phyloP scores from a whole-genome alignment of 495 filamentous ascomycete genomes.

The Penicillium roqueforti region DNA sequence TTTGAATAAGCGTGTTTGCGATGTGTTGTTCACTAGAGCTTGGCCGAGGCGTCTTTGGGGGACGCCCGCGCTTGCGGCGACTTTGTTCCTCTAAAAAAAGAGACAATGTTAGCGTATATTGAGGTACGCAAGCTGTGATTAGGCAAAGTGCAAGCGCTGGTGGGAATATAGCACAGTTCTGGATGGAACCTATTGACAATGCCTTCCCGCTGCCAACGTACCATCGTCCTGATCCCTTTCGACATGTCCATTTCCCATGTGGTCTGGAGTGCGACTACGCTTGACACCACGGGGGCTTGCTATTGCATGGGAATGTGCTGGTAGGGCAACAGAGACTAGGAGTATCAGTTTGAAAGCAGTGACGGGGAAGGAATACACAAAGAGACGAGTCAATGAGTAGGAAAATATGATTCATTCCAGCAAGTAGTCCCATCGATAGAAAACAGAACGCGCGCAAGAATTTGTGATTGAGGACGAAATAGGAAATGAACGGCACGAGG shows the following conservation, averaged over 20 bases:
- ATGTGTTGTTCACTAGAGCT: constrained; percentile 47
- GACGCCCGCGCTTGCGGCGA: constrained; percentile 81
- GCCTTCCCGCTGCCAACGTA: constrained; percentile 51
- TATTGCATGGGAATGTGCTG: constrained; percentile 40
- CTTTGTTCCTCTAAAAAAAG: constrained; percentile 58
- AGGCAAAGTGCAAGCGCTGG: background rate
- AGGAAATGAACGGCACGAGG: constrained; percentile 13
- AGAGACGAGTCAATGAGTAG: background rate
- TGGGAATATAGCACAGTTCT: background rate
- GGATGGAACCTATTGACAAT: constrained; percentile 4
- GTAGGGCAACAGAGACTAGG: constrained; percentile 41
- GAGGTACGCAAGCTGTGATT: background rate
- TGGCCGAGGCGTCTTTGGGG: constrained; percentile 64
- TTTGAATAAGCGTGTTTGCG: constrained; percentile 57
- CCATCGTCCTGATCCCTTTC: constrained; percentile 74
- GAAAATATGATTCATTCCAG: background rate
- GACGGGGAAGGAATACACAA: constrained; percentile 11
- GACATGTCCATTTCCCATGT: constrained; percentile 56
- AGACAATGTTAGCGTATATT: constrained; percentile 16
- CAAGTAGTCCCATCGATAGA: background rate
- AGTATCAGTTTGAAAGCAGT: constrained; percentile 40
- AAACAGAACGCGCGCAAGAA: background rate
- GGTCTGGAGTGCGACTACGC: constrained; percentile 87
- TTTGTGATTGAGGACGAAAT: constrained; percentile 1
- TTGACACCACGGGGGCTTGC: constrained; percentile 76